A percentile compares a stretch with the other conserved stretches of the same genome.
These are phyloP conservation scores for Leishmania aethiopica DNA, from an alignment of 208 protist genomes.

Conservation along the genomic window DNA sequence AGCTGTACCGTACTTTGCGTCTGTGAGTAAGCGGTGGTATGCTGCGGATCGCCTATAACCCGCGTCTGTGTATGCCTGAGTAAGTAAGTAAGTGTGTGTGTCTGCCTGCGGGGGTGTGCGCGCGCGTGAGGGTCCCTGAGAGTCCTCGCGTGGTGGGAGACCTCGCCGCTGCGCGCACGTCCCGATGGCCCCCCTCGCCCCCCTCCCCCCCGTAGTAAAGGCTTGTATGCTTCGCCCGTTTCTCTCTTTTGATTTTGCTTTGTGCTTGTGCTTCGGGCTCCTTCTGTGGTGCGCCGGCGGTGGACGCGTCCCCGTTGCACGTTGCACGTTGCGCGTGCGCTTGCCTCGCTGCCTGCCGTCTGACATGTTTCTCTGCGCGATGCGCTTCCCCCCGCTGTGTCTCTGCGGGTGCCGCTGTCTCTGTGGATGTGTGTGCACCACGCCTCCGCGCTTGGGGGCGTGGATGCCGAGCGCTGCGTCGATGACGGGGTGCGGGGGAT, in stretches of 20 bases:
- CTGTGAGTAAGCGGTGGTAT: background rate
- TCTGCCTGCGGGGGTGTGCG: background rate
- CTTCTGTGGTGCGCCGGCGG: background rate
- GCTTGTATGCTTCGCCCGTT: background rate
- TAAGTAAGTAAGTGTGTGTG: background rate
- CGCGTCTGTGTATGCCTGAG: background rate
- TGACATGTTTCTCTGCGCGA: constrained; percentile 5
- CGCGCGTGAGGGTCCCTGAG: background rate
- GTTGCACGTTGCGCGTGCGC: background rate
- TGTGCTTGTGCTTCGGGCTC: constrained; percentile 6
- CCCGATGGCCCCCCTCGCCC: background rate
- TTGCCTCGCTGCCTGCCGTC: background rate
- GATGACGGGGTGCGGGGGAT: background rate
- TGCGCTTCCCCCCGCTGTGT: background rate
- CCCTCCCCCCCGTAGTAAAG: background rate
- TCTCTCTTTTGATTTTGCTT: background rate
- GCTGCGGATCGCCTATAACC: background rate
- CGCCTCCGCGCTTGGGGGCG: background rate
- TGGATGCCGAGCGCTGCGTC: background rate
- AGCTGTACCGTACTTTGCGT: background rate
- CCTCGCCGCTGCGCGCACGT: background rate
- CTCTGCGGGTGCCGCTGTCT: background rate
- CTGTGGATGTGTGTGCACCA: background rate
- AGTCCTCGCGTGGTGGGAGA: background rate
- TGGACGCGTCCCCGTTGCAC: constrained; percentile 2